These are phyloP conservation scores for Cladosporium oxysporum DNA, from an alignment of 2,329 filamentous ascomycete genomes.

Conservation along the genomic window DNA sequence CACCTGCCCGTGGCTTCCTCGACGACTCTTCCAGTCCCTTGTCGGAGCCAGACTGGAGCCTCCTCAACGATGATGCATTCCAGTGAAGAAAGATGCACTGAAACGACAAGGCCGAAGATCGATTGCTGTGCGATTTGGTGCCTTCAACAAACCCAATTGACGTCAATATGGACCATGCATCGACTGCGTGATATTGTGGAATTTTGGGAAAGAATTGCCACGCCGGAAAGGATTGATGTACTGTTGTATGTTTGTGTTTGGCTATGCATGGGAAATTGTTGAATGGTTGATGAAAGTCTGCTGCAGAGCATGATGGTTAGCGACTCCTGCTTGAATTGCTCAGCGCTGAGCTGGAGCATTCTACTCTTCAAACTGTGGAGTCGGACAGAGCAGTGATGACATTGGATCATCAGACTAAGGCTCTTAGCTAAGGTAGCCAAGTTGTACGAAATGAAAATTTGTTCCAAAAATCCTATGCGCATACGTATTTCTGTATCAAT, in stretches of 20 bases:
- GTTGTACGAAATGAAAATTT: background rate
- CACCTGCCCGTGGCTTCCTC: background rate
- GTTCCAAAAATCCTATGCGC: background rate
- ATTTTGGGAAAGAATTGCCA: background rate
- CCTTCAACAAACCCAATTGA: background rate
- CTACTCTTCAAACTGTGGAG: background rate
- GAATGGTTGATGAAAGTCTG: background rate
- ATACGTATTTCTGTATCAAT: background rate
- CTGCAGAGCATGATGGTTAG: background rate
- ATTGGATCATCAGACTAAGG: background rate
- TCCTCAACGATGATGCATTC: background rate
- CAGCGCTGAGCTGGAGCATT: background rate
- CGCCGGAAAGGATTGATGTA: background rate
- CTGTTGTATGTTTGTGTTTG: background rate
- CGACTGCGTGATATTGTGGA: background rate
- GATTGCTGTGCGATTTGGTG: background rate
- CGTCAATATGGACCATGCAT: background rate
- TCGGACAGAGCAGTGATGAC: background rate
- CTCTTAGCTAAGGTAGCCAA: background rate
- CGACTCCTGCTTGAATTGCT: background rate
- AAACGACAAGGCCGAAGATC: background rate
- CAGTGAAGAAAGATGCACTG: too few relatives aligned
- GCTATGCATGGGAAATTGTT: background rate
- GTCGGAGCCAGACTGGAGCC: slow-evolving; percentile 13
- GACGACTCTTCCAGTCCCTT: background rate